Evolutionary conservation across 75 land plant species (phyloP).

Genomic region (Larix kaempferi): DNA sequence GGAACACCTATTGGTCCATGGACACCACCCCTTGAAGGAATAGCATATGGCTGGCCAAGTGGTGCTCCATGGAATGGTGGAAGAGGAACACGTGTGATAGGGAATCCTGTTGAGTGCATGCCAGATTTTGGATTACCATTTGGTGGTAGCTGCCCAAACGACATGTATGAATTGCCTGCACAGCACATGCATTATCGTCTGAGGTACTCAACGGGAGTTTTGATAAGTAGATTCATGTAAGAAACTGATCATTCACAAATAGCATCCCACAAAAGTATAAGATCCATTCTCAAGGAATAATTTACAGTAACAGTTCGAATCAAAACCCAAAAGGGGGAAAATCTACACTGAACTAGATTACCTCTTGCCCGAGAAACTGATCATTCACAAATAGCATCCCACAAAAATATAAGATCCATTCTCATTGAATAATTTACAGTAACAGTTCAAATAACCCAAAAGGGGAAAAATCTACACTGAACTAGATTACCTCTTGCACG

Average conservation of each 20-base stretch:
- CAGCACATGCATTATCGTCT: background rate
- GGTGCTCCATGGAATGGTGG: conserved; percentile 86
- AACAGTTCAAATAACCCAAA: background rate
- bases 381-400: background rate
- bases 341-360: conserved; percentile 10
- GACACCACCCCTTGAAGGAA: conserved; percentile 89
- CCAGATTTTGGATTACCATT: conserved; percentile 85
- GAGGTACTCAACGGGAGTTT: background rate
- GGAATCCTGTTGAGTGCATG: conserved; percentile 61
- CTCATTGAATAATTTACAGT: background rate
- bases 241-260: background rate
- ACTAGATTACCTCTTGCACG: conserved; percentile 53
- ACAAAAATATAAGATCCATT: background rate
- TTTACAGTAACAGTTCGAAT: background rate
- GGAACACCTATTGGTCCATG: conserved; percentile 98
- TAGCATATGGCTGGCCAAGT: conserved; percentile 92
- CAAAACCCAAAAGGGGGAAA: background rate
- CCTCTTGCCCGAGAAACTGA: conserved; percentile 55
- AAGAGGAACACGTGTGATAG: conserved; percentile 75
- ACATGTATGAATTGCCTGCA: conserved; percentile 68
- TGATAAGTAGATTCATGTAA: background rate
- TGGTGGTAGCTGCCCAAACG: conserved; percentile 57
- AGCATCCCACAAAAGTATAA: background rate
- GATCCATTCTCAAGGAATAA: background rate
- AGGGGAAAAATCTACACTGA: background rate